Percentiles rank a stretch among this genome's conserved stretches.
phyloP scores from a whole-genome alignment of 805 yeast species.

The Ogataea zsoltii region DNA sequence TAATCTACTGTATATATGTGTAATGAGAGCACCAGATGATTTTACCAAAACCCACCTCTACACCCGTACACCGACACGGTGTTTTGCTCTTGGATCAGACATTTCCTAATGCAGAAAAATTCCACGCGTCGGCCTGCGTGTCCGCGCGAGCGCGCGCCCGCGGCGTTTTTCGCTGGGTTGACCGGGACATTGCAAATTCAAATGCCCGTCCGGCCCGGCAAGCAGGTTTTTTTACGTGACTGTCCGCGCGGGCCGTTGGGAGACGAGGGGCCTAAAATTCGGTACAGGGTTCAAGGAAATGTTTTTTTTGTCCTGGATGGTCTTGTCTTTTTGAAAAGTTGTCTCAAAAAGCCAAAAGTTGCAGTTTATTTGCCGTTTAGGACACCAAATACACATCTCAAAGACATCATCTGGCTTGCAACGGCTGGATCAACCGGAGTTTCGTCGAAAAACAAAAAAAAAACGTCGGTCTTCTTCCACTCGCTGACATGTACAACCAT shows the following conservation, averaged over 20 bases:
- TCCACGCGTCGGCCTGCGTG: conserved; percentile 1
- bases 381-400: not conserved
- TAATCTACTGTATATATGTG: not conserved
- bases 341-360: not conserved
- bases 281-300: not conserved
- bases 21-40: no score
- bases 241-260: not conserved
- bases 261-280: no score
- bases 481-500: conserved; percentile 31
- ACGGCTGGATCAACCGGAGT: not conserved
- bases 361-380: not conserved
- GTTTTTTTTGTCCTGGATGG: not conserved
- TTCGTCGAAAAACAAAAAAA: not conserved
- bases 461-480: not conserved
- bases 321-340: not conserved
- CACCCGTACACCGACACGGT: not conserved
- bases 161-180: no score
- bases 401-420: not conserved
- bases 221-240: not conserved
- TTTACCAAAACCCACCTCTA: no score
- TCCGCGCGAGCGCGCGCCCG: not conserved
- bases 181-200: no score
- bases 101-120: conserved; percentile 1
- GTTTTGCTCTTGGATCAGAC: not conserved
- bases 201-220: no score